Evolutionary conservation across 257 asterid species (phyloP).

Genomic region (Buddleja alternifolia): DNA sequence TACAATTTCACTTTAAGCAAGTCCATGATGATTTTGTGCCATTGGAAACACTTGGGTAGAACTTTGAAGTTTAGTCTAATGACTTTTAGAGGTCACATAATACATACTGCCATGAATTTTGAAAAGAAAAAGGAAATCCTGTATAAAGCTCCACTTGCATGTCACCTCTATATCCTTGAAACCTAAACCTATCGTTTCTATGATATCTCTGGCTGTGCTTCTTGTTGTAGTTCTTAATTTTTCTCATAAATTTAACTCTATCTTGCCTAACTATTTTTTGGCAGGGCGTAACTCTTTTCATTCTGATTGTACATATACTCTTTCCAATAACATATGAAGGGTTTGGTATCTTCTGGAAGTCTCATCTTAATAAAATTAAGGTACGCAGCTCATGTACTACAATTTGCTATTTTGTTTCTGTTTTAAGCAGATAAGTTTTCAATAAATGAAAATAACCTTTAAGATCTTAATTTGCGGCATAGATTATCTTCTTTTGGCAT

Average conservation of each 20-base stretch:
- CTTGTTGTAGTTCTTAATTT: slow-evolving; percentile 15
- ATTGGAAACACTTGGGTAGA: too few species aligned
- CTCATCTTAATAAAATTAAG: slow-evolving; percentile 67
- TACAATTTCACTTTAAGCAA: too few species aligned
- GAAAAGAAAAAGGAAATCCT: neutral
- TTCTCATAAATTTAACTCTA: slow-evolving; percentile 23
- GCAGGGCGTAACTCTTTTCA: slow-evolving; percentile 72
- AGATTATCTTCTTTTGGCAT: slow-evolving; percentile 19
- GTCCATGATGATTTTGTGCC: too few species aligned
- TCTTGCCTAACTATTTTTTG: slow-evolving; percentile 22
- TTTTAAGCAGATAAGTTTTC: slow-evolving; percentile 22
- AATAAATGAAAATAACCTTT: slow-evolving; percentile 1
- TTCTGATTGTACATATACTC: slow-evolving; percentile 71
- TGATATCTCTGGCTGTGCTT: slow-evolving; percentile 18
- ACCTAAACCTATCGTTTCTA: slow-evolving; percentile 8
- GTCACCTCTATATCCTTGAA: neutral
- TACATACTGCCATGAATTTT: neutral
- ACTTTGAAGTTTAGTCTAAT: neutral
- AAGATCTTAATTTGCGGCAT: neutral
- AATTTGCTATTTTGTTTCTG: slow-evolving; percentile 16
- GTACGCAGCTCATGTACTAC: slow-evolving; percentile 41
- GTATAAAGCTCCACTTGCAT: slow-evolving; percentile 12
- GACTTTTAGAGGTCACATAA: neutral
- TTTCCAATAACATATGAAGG: slow-evolving; percentile 90
- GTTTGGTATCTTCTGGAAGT: slow-evolving; percentile 68